Evolutionary conservation across 139 green algal species (phyloP).

Genomic region (Coelastrella sp.): DNA sequence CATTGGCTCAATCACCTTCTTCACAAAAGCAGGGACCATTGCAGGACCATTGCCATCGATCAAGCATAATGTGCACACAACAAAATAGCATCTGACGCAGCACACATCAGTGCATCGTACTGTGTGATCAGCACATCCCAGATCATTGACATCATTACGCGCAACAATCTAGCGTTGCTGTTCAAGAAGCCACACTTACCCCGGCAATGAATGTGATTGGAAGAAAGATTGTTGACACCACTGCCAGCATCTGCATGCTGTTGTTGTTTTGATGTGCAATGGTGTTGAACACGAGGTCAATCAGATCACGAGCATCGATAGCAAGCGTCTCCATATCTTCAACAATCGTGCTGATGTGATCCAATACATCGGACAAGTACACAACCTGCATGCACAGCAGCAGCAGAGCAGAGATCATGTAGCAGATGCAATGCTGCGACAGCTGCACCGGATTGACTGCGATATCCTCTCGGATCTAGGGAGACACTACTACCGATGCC

Average conservation of each 20-base stretch:
- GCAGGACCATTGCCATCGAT: too few species aligned
- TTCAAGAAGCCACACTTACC: not conserved
- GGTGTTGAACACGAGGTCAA: slow-evolving; percentile 48
- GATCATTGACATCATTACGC: too few species aligned
- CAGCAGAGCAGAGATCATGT: not conserved
- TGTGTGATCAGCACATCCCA: too few species aligned
- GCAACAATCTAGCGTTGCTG: too few species aligned
- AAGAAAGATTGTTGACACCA: slow-evolving; percentile 49
- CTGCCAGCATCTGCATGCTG: slow-evolving; percentile 51
- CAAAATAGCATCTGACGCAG: too few species aligned
- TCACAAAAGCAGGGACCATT: too few species aligned
- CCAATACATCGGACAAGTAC: slow-evolving; percentile 40
- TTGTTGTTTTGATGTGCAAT: slow-evolving; percentile 44
- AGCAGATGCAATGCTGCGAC: not conserved
- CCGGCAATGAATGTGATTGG: slow-evolving; percentile 46
- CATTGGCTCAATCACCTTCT: too few species aligned
- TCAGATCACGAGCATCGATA: slow-evolving; percentile 19
- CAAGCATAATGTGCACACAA: too few species aligned
- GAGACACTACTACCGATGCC: too few species aligned
- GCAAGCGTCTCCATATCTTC: slow-evolving; percentile 40
- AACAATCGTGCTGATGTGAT: slow-evolving; percentile 46
- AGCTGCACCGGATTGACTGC: too few species aligned
- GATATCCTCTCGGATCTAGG: too few species aligned
- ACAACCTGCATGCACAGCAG: slow-evolving; percentile 11
- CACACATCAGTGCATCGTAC: too few species aligned